These are phyloP conservation scores for Aurifilum marmelostoma DNA, from an alignment of 2,329 filamentous ascomycete species.

Conservation along the genomic window DNA sequence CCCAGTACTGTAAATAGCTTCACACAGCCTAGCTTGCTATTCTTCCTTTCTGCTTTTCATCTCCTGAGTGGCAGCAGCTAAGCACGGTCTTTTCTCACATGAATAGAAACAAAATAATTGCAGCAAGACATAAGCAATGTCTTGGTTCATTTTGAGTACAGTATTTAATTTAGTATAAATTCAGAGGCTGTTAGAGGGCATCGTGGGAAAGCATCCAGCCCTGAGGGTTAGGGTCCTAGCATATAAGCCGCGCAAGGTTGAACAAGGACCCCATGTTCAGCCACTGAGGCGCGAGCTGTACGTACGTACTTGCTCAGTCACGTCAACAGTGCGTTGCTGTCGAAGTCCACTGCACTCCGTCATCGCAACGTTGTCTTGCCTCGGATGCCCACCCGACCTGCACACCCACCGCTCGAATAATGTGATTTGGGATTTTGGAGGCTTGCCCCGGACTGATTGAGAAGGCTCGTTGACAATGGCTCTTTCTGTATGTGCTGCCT, in stretches of 20 bases:
- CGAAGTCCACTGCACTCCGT: neutral
- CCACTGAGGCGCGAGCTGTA: neutral
- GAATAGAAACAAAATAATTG: no score
- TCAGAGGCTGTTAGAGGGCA: no score
- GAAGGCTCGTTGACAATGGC: slow-evolving; percentile 10
- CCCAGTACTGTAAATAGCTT: no score
- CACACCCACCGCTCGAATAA: neutral
- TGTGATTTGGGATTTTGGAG: neutral
- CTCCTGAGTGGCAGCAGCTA: no score
- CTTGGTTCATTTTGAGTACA: no score
- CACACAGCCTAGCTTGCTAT: no score
- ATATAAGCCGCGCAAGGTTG: neutral
- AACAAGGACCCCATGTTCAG: neutral
- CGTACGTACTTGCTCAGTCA: neutral
- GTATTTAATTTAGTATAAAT: no score
- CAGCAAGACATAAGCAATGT: no score
- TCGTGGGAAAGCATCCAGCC: no score
- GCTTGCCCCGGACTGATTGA: neutral
- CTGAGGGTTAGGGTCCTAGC: neutral
- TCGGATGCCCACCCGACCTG: neutral
- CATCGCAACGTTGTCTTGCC: neutral
- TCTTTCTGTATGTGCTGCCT: slow-evolving; percentile 11
- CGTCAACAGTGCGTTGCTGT: neutral
- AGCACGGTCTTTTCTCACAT: no score
- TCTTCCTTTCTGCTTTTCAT: no score